Evolutionary conservation across 345 rosid genomes (phyloP).

Genomic region (Hirschfeldia incana): DNA sequence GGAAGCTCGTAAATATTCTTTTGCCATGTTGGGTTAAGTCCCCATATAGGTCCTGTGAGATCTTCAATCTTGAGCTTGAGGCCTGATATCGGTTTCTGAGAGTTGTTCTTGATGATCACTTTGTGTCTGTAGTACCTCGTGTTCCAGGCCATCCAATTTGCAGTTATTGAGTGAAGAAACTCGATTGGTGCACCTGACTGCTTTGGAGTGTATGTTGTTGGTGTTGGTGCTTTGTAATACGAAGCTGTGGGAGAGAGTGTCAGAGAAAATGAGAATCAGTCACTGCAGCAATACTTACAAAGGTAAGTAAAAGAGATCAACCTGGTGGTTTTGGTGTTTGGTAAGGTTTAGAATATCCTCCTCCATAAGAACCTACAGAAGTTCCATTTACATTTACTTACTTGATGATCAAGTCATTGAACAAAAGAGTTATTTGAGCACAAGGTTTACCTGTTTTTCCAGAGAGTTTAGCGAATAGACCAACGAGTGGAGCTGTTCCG

Average conservation of each 20-base stretch:
- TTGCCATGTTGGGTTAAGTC: constrained; percentile 49
- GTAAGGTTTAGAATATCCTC: constrained; percentile 14
- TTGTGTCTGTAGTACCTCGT: constrained; percentile 64
- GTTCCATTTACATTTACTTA: constrained; percentile 4
- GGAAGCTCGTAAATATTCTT: constrained; percentile 64
- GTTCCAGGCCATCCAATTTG: constrained; percentile 54
- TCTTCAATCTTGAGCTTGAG: constrained; percentile 56
- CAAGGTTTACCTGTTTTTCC: constrained; percentile 36
- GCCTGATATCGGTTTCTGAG: constrained; percentile 47
- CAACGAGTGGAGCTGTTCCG: constrained; percentile 54
- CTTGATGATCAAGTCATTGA: background rate
- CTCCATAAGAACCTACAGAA: constrained; percentile 40
- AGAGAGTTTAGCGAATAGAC: constrained; percentile 49
- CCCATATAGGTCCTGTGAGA: constrained; percentile 69
- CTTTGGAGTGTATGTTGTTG: constrained; percentile 32
- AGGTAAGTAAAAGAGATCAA: background rate
- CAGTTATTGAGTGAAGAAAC: constrained; percentile 68
- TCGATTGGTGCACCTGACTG: constrained; percentile 45
- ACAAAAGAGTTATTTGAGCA: background rate
- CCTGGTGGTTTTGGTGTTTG: constrained; percentile 19
- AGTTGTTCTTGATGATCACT: constrained; percentile 63
- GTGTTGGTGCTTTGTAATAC: constrained; percentile 26
- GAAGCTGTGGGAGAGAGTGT: constrained; percentile 32
- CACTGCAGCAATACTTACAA: background rate
- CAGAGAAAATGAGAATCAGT: background rate